Base-by-base conservation (phyloP, 1,139 yeast genomes). In the Kazachstania sp. region DNA sequence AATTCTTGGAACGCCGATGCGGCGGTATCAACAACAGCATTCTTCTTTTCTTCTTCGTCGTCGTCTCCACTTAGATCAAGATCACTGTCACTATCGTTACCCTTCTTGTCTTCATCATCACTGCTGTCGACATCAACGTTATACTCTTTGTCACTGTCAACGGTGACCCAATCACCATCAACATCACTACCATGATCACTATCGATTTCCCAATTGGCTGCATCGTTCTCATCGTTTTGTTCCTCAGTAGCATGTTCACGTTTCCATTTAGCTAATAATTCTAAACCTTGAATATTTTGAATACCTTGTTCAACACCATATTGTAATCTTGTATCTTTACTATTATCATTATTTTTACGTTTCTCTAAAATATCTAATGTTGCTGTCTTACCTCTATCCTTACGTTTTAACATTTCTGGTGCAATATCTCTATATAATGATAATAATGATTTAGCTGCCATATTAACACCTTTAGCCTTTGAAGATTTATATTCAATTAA, bases 331-430 rank as follows among this genome's bases (percentile, higher is more conserved):
- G 9, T 18, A 15, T 32, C 36, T 43, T 45, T 57, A 35, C 46
- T 45, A 26, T 43, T 49, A 20, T 53, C 49, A 6, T 12, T 28
- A 2, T 59, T 65, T 19, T 58, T 58, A 37, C 70, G 76, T 32
- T 82, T 81, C 46, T 75, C 75, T 56, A 81, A 82, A 51, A 88
- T 54, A 51, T 79, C 94, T 77, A 90, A 83, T 26, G 95, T 74
- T 13, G 96, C 97, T 36, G 73, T 70, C 70, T 92, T 92, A 62
- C 98, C 98, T 64, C 98, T 78, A 64, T 94, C 97, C 63, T 86
- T 88, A 59, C 81, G 77, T 49, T 77, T 74, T 61, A 92, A 77
- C 97, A 92, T 86, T 56, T 92, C 95, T 5, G 99, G 99, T 1
- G 97, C 97, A 46, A 88, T 82, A 54, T 88, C 97, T 67, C 99